These are phyloP conservation scores for Serendipita sp. DNA, from an alignment of 768 basidiomycete species.

Conservation along the genomic window DNA sequence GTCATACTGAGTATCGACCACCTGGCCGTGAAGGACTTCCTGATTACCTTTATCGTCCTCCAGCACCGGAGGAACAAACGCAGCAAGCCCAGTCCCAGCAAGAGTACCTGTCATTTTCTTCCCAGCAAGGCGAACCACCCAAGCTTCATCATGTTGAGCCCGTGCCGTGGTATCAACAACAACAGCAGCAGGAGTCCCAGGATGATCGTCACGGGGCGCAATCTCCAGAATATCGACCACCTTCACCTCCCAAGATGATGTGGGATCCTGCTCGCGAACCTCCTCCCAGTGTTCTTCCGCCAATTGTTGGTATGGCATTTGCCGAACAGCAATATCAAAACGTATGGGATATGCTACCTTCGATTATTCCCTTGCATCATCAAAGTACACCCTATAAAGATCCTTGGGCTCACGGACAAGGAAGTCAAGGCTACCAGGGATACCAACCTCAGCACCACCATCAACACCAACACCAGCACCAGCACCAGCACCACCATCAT, in stretches of 20 bases:
- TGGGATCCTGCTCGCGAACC: conserved; percentile 75
- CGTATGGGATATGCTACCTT: conserved; percentile 59
- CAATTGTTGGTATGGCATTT: conserved; percentile 31
- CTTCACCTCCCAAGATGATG: conserved; percentile 46
- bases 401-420: conserved; percentile 7
- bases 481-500: conserved; percentile 17
- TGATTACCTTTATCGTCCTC: conserved; percentile 2
- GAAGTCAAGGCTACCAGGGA: conserved; percentile 9
- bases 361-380: conserved; percentile 9
- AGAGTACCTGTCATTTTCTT: too few relatives aligned
- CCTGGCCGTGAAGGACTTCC: conserved; percentile 1
- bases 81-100: background rate
- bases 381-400: conserved; percentile 6
- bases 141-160: conserved; percentile 12
- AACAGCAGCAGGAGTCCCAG: conserved; percentile 14
- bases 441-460: conserved; percentile 10
- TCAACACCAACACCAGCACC: background rate
- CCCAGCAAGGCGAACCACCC: conserved; percentile 6
- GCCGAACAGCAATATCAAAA: conserved; percentile 65
- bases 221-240: conserved; percentile 25
- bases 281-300: conserved; percentile 47
- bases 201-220: conserved; percentile 13
- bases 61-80: conserved; percentile 3
- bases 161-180: conserved; percentile 4
- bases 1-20: background rate